Evolutionary conservation across 495 filamentous ascomycete genomes (phyloP), one percentile per base, ranked within the genome.

Genomic region (Penicillium simplicissimum): DNA sequence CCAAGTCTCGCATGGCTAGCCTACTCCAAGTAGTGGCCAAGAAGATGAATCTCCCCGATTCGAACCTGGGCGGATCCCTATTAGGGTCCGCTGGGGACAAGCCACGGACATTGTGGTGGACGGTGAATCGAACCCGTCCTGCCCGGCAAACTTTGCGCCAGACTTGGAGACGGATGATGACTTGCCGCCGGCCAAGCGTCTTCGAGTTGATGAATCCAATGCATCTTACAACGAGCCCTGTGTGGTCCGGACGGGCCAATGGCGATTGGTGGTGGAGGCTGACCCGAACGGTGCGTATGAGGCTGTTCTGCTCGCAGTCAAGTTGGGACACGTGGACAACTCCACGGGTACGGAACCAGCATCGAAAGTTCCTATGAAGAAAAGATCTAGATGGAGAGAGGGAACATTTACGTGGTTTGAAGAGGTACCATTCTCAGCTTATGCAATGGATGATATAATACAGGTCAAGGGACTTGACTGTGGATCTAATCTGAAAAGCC

Each of bases 11-110:
- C 55, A 83, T 98, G 23, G 81, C 84, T 5, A 85, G 84, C 48
- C 74, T 98, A 23, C 85, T 96, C 51, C 87, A 92, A 64, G 87
- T 94, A 3, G 81, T 97, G 7, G 86, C 90, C 23, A 89, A 89
- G 42, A 96, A 95, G 71, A 85, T 93, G 62, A 88, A 89, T 57
- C 70, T 91, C 2, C 87, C 89, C 8, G 63, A 68, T 37, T 34
- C 43, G 23, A 49, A 62, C 15, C 33, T 72, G 14, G 40, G 54
- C 1, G 55, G 43, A 25, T 51, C 25, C 64, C 67, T 7, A 85
- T 96, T 13, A 87, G 88, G 63, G 81, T 95, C 31, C 73, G 80
- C 1, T 73, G 93, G 43, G 88, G 84, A 9, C 71, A 76, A 1
- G 88, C 95, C n/a, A 82, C 90, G 6, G 84, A 87, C 64, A 76